A percentile compares a stretch with the other conserved stretches of the same genome.
These are phyloP conservation scores for Spergularia azorica DNA, from an alignment of 179 eudicot species.

Conservation along the genomic window DNA sequence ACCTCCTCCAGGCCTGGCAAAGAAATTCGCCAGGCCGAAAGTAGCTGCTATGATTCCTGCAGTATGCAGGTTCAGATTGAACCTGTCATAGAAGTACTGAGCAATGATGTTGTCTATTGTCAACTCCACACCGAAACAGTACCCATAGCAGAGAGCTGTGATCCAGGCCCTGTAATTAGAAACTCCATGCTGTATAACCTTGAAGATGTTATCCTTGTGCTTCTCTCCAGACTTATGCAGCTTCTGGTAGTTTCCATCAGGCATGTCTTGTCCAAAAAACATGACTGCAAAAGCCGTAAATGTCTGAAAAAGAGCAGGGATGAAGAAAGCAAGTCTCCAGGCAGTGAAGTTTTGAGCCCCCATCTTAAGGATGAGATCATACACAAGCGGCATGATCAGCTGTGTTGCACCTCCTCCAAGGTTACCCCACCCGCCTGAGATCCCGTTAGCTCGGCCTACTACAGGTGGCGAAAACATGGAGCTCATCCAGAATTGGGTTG, in stretches of 20 bases:
- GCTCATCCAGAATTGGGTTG: conserved; percentile 94
- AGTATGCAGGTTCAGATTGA: conserved; percentile 56
- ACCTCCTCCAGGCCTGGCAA: conserved; percentile 90
- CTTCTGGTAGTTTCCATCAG: conserved; percentile 63
- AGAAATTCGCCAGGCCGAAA: conserved; percentile 72
- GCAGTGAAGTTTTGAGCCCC: conserved; percentile 63
- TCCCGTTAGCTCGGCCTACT: conserved; percentile 75
- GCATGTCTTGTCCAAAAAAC: conserved; percentile 71
- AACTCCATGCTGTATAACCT: conserved; percentile 47
- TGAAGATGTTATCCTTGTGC: conserved; percentile 49
- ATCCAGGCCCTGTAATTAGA: conserved; percentile 81
- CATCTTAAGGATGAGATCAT: conserved; percentile 33
- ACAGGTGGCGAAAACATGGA: conserved; percentile 69
- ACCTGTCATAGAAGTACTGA: conserved; percentile 75
- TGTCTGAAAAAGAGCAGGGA: conserved; percentile 69
- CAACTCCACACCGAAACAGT: conserved; percentile 85
- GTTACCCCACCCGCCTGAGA: conserved; percentile 94
- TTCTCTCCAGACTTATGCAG: conserved; percentile 60
- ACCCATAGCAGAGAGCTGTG: conserved; percentile 82
- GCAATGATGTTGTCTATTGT: conserved; percentile 84
- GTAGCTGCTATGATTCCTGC: conserved; percentile 88
- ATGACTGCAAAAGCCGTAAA: conserved; percentile 58
- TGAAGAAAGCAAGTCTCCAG: conserved; percentile 77
- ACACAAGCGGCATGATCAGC: conserved; percentile 81
- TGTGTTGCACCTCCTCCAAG: conserved; percentile 95